phyloP scores from a whole-genome alignment of 1,139 yeast species.

The Blastobotrys aristatus region DNA sequence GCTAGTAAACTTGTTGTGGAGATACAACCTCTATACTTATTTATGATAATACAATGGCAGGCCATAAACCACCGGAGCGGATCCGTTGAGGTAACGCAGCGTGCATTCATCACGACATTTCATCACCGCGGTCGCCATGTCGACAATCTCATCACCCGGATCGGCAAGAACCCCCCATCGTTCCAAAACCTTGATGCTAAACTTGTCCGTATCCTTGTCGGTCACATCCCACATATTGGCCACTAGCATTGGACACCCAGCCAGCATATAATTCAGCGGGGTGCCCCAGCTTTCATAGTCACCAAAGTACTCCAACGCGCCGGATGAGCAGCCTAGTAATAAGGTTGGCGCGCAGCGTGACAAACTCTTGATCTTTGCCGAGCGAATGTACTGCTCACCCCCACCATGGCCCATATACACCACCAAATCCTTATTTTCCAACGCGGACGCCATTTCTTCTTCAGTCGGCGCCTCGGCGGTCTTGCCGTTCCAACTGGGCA shows the following conservation, averaged over 20 bases:
- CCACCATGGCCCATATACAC: slow-evolving; percentile 94
- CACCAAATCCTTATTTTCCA: slow-evolving; percentile 48
- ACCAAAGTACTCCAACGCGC: slow-evolving; percentile 56
- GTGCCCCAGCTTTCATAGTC: slow-evolving; percentile 72
- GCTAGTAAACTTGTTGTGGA: slow-evolving; percentile 12
- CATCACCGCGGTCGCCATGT: slow-evolving; percentile 49
- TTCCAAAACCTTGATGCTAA: slow-evolving; percentile 55
- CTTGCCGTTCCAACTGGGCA: slow-evolving; percentile 50
- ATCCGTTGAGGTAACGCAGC: slow-evolving; percentile 65
- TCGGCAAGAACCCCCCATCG: slow-evolving; percentile 52
- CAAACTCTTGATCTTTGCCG: slow-evolving; percentile 44
- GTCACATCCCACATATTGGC: slow-evolving; percentile 97
- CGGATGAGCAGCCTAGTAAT: slow-evolving; percentile 91
- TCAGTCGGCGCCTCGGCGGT: slow-evolving; percentile 56
- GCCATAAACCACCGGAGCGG: slow-evolving; percentile 78
- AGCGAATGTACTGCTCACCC: slow-evolving; percentile 73
- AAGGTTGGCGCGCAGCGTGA: slow-evolving; percentile 59
- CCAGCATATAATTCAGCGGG: slow-evolving; percentile 64
- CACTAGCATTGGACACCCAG: slow-evolving; percentile 77
- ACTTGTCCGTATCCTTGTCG: slow-evolving; percentile 86
- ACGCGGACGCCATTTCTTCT: slow-evolving; percentile 39
- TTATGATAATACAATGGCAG: slow-evolving; percentile 44
- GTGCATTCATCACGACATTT: slow-evolving; percentile 60
- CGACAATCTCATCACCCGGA: slow-evolving; percentile 20
- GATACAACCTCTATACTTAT: slow-evolving; percentile 3